phyloP scores from a whole-genome alignment of 2,329 filamentous ascomycete genomes.

The Neofusicoccum ribis region DNA sequence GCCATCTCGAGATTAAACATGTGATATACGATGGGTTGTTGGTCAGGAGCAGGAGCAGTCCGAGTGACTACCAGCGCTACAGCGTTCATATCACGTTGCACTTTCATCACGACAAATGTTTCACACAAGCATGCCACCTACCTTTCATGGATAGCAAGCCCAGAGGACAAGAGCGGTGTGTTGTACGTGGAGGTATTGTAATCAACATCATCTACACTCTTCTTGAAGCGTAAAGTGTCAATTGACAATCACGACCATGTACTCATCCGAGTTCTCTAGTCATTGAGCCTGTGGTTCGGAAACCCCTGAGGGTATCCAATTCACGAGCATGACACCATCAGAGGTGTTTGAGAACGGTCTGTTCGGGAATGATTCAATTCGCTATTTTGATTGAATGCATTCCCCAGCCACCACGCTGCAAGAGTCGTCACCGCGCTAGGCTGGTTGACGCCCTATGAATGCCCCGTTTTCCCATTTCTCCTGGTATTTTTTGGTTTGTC shows the following conservation, averaged over 20 bases:
- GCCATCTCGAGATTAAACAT: too few species aligned
- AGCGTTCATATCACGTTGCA: too few species aligned
- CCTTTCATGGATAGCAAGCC: too few species aligned
- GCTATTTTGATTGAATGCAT: conserved; percentile 28
- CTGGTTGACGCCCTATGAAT: conserved; percentile 9
- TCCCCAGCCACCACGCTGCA: conserved; percentile 56
- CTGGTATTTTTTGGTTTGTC: conserved; percentile 19
- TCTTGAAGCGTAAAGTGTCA: too few species aligned
- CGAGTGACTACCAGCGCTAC: too few species aligned
- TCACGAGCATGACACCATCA: background rate
- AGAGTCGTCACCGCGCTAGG: conserved; percentile 26
- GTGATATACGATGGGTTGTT: too few species aligned
- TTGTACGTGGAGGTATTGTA: too few species aligned
- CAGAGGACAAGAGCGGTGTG: too few species aligned
- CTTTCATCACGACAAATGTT: too few species aligned
- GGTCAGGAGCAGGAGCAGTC: too few species aligned
- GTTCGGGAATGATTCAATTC: conserved; percentile 52
- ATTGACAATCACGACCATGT: background rate
- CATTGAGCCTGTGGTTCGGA: background rate
- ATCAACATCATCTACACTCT: too few species aligned
- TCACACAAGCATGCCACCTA: too few species aligned
- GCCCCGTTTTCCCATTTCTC: conserved; percentile 19
- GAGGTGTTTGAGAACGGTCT: conserved; percentile 35
- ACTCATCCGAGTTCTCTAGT: background rate
- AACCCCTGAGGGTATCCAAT: background rate